phyloP scores from a whole-genome alignment of 23 red algal species.

The Gracilaria vermiculophylla region DNA sequence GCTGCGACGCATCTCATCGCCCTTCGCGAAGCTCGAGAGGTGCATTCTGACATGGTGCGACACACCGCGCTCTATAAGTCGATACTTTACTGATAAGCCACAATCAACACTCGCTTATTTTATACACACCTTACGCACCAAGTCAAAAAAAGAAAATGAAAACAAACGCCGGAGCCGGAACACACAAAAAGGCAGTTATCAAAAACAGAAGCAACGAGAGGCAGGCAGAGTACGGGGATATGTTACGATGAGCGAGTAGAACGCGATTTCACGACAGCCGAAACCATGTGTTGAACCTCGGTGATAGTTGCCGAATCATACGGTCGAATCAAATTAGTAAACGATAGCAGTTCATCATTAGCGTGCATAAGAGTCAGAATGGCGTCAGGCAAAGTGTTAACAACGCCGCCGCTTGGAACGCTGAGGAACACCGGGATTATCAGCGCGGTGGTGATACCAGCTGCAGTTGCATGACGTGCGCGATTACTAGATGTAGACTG shows the following conservation, averaged over 20 bases:
- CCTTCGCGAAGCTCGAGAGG: too few relatives aligned
- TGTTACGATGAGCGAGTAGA: neutral
- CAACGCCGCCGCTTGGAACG: neutral
- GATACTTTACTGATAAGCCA: neutral
- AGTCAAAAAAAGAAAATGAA: neutral
- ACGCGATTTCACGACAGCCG: constrained; percentile 19
- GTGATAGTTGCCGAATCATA: constrained; percentile 25
- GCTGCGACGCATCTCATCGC: too few relatives aligned
- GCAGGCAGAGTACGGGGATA: neutral
- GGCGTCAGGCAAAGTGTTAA: neutral
- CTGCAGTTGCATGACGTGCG: constrained; percentile 2
- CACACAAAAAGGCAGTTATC: neutral
- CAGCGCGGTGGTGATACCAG: constrained; percentile 8
- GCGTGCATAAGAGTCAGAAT: constrained; percentile 44
- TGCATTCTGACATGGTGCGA: neutral
- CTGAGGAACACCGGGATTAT: constrained; percentile 1
- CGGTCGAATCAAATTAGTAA: constrained; percentile 24
- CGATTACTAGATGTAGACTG: neutral
- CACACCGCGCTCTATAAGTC: neutral
- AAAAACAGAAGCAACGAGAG: neutral
- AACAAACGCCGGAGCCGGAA: neutral
- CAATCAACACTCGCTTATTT: neutral
- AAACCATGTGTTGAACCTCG: constrained; percentile 10
- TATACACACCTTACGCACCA: neutral
- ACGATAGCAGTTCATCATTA: constrained; percentile 35